phyloP scores from a whole-genome alignment of 305 asterid species.

The Withania somnifera region DNA sequence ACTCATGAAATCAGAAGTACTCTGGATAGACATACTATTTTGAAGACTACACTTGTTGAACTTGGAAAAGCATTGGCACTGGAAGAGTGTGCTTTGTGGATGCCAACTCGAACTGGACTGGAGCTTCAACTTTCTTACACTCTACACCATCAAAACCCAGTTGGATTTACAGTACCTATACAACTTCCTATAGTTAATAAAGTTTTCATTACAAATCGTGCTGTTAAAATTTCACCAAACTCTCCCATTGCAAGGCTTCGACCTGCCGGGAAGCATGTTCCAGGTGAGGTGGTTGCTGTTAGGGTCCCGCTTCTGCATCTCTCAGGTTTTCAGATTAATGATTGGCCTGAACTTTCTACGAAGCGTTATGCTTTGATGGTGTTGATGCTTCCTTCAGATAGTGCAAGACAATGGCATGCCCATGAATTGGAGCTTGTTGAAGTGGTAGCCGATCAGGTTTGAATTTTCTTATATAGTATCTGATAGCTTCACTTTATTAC shows the following conservation, averaged over 20 bases:
- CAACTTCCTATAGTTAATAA: slow-evolving; percentile 72
- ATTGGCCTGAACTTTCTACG: slow-evolving; percentile 94
- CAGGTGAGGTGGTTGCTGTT: slow-evolving; percentile 96
- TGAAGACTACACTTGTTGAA: slow-evolving; percentile 85
- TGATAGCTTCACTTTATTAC: not conserved
- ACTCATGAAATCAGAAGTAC: slow-evolving; percentile 98
- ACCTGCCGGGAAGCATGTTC: slow-evolving; percentile 65
- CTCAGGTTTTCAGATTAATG: slow-evolving; percentile 82
- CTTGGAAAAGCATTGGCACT: slow-evolving; percentile 80
- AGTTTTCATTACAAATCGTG: slow-evolving; percentile 70
- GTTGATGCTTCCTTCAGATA: slow-evolving; percentile 89
- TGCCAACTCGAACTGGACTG: slow-evolving; percentile 90
- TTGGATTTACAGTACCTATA: slow-evolving; percentile 83
- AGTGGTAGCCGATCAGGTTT: slow-evolving; percentile 98
- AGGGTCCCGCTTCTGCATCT: slow-evolving; percentile 92
- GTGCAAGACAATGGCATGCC: slow-evolving; percentile 96
- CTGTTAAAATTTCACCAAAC: slow-evolving; percentile 72
- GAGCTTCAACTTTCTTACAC: slow-evolving; percentile 97
- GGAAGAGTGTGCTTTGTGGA: slow-evolving; percentile 93
- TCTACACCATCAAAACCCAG: slow-evolving; percentile 84
- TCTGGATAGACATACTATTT: slow-evolving; percentile 92
- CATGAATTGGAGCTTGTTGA: slow-evolving; percentile 98
- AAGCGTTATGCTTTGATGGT: slow-evolving; percentile 97
- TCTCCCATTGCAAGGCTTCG: slow-evolving; percentile 84
- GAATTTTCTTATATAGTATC: not conserved